Base-by-base conservation (phyloP, 441 rosid genomes). In the Mallotus repandus region DNA sequence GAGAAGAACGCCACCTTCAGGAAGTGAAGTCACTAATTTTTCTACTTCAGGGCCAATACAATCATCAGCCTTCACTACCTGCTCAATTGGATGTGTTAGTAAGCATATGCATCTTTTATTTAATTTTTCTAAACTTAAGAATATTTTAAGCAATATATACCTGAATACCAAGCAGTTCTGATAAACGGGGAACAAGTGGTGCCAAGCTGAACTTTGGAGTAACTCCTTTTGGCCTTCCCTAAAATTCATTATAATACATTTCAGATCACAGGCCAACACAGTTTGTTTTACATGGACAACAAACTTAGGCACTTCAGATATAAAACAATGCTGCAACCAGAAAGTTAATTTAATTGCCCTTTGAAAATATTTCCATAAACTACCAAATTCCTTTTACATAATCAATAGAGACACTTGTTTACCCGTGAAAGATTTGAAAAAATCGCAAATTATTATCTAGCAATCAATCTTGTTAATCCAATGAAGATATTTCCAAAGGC, bases 191-290 rank as follows among this genome's bases (percentile, higher is more conserved):
- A 18, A 90, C 99, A 22, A 96, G 94, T 78, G 98, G 99, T 72
- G 87, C 89, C 85, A 96, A 83, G 80, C 99, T 93, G 90, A 77
- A 93, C 66, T 96, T 96, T 18, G 97, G 97, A 14, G 97, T 93
- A 54, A 90, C 96, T 69, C 98, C 98, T 83, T 91, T 91, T 2
- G 99, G 98, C 13, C 97, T 88, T 14, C 99, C 99, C 99, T 96
- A 87, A 67, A 84, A 67, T 71, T 74, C 74, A 80, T n/a, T 16
- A 58, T 80, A 61, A 60, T 12, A 18, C 43, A 55, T 35, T 55
- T 76, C 53, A 69, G n/a, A 64, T 49, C 53, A 55, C 21, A 16
- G 13, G 13, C 11, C 25, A 18, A 25, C 48, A 29, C n/a, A 22
- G 11, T 71, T 15, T 48, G 49, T 59, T 38, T 38, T 32, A 16